These are phyloP conservation scores for Phytophthora syringae DNA, from an alignment of 352 stramenopile genomes.

Conservation along the genomic window DNA sequence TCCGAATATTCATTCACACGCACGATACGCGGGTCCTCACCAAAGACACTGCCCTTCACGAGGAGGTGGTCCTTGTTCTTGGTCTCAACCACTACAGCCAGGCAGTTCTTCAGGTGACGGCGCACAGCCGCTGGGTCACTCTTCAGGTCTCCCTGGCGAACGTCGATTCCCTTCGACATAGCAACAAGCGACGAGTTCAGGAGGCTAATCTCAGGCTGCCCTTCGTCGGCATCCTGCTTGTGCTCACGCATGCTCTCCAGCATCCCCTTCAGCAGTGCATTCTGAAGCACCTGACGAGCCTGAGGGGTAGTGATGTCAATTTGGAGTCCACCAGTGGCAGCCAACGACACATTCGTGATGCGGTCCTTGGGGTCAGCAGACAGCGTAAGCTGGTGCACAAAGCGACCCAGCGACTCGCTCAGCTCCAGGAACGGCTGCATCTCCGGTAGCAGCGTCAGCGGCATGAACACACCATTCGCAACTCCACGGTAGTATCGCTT, in stretches of 20 bases:
- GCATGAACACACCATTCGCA: conserved; percentile 87
- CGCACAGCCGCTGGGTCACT: conserved; percentile 42
- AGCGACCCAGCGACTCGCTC: conserved; percentile 72
- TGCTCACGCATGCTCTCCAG: conserved; percentile 62
- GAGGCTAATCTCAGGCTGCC: conserved; percentile 46
- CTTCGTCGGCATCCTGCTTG: conserved; percentile 14
- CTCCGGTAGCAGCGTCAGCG: conserved; percentile 74
- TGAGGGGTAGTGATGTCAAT: conserved; percentile 83
- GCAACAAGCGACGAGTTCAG: conserved; percentile 76
- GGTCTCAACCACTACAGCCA: conserved; percentile 77
- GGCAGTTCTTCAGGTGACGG: conserved; percentile 80
- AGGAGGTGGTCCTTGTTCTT: conserved; percentile 59
- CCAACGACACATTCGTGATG: conserved; percentile 72
- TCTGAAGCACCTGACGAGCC: conserved; percentile 75
- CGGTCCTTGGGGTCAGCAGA: conserved; percentile 68
- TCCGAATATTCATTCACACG: conserved; percentile 86
- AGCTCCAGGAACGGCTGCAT: conserved; percentile 85
- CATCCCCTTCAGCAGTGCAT: conserved; percentile 76
- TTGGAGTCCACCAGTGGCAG: conserved; percentile 65
- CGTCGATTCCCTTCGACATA: conserved; percentile 81
- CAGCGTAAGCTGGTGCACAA: conserved; percentile 71
- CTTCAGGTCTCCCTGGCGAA: conserved; percentile 68
- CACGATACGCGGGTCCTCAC: conserved; percentile 81
- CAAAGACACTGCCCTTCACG: conserved; percentile 84
- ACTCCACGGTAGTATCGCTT: conserved; percentile 79